Conservation (phyloP, 2,329 filamentous ascomycete genomes). For the Aspergillus felis region DNA sequence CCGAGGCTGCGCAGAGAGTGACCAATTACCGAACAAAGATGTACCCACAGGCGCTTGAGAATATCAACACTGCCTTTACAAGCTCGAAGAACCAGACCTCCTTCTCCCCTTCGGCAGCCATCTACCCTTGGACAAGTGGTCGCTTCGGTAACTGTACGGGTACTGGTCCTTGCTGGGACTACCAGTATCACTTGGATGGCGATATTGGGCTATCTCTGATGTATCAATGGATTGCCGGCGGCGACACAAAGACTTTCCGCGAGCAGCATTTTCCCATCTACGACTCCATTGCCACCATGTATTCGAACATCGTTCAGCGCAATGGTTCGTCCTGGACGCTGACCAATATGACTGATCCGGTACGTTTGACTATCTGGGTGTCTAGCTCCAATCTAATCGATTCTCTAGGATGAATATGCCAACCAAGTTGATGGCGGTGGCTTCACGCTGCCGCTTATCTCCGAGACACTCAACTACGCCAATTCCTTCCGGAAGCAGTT, state of each 20-base stretch:
- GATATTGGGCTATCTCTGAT: constrained; percentile 62
- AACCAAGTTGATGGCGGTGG: constrained; percentile 65
- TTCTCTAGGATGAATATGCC: constrained; percentile 59
- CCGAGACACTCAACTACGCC: constrained; percentile 52
- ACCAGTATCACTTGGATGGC: constrained; percentile 68
- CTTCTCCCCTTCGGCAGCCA: constrained; percentile 56
- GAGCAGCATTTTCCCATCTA: constrained; percentile 59
- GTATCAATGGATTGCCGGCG: constrained; percentile 59
- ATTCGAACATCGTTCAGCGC: constrained; percentile 55
- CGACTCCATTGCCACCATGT: constrained; percentile 60
- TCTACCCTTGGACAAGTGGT: constrained; percentile 66
- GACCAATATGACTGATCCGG: constrained; percentile 68
- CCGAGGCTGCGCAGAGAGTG: constrained; percentile 59
- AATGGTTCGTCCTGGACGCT: constrained; percentile 55
- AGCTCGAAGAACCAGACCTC: constrained; percentile 58
- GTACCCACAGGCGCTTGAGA: constrained; percentile 57
- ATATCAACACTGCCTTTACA: constrained; percentile 52
- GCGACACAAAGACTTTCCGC: constrained; percentile 55
- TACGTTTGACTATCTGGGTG: constrained; percentile 28
- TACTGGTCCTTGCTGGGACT: constrained; percentile 63
- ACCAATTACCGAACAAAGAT: constrained; percentile 60
- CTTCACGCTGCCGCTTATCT: constrained; percentile 62
- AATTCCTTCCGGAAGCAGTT: constrained; percentile 57
- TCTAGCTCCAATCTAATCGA: background rate
- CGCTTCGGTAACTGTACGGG: constrained; percentile 66